Conservation (phyloP, 2,329 filamentous ascomycete species). For the Cladosporium phlei region DNA sequence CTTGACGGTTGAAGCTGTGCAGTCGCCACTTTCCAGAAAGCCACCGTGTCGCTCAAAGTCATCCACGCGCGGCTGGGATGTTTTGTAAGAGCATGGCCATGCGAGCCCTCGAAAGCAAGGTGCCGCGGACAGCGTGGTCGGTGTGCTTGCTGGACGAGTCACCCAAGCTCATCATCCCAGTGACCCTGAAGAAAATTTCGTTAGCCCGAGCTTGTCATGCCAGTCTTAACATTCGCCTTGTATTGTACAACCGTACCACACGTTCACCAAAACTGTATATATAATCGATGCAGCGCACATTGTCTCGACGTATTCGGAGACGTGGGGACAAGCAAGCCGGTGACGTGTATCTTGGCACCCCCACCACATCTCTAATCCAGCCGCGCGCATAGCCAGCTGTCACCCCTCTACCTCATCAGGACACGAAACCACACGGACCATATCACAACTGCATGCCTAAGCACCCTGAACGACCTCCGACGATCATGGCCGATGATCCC, state of each 20-base stretch:
- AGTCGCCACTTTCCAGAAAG: too few relatives aligned
- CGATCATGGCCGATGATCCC: background rate
- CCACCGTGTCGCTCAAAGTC: too few relatives aligned
- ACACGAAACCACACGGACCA: background rate
- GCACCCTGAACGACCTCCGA: background rate
- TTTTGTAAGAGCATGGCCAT: background rate
- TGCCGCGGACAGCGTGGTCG: background rate
- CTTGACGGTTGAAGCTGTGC: too few relatives aligned
- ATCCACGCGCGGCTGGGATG: too few relatives aligned
- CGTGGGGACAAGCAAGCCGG: background rate
- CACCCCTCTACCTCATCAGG: background rate
- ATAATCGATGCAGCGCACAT: background rate
- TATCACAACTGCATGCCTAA: background rate
- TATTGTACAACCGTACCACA: background rate
- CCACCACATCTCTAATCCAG: background rate
- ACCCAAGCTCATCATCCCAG: background rate
- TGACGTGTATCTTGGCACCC: slow-evolving; percentile 3
- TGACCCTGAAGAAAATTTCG: background rate
- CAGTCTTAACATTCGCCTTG: background rate
- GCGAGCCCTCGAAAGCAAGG: background rate
- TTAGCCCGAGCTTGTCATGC: background rate
- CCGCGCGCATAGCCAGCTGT: background rate
- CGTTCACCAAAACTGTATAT: background rate
- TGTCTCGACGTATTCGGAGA: background rate
- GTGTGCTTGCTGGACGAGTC: background rate